Percentiles rank a stretch among this genome's conserved stretches.
phyloP scores from a whole-genome alignment of 148 eudicot species.

The Oxyria digyna region DNA sequence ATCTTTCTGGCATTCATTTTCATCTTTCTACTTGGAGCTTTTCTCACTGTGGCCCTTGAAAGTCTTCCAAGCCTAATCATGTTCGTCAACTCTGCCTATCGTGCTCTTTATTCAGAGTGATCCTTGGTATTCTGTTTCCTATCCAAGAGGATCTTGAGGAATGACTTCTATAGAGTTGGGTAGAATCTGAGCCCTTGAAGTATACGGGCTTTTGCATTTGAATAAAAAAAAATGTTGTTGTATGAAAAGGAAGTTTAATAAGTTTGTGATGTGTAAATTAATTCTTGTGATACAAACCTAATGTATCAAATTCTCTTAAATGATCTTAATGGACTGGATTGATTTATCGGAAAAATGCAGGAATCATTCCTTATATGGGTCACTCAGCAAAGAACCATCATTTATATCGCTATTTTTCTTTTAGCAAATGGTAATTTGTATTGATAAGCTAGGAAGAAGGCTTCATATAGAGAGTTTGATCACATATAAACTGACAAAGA shows the following conservation, averaged over 20 bases:
- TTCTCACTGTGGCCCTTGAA: constrained; percentile 55
- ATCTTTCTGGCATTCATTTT: constrained; percentile 55
- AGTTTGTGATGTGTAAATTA: not conserved
- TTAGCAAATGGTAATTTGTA: too few species aligned
- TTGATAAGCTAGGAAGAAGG: too few species aligned
- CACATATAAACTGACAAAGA: too few species aligned
- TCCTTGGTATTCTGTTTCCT: not conserved
- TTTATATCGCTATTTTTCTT: too few species aligned
- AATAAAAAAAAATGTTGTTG: not conserved
- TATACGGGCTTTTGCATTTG: not conserved
- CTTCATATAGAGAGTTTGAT: too few species aligned
- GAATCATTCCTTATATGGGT: too few species aligned
- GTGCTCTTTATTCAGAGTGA: constrained; percentile 2
- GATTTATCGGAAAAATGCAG: too few species aligned
- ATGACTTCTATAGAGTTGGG: too few species aligned
- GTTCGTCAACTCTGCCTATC: constrained; percentile 23
- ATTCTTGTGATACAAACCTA: too few species aligned
- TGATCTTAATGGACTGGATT: too few species aligned
- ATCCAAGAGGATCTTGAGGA: not conserved
- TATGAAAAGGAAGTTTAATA: not conserved
- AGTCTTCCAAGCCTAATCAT: constrained; percentile 49
- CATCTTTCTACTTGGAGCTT: constrained; percentile 47
- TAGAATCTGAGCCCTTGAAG: not conserved
- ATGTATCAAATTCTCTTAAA: too few species aligned
- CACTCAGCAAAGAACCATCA: too few species aligned